Evolutionary conservation across 2,329 filamentous ascomycete genomes (phyloP), one percentile per base, ranked within the genome.

Genomic region (Ceratocystis smalleyi): DNA sequence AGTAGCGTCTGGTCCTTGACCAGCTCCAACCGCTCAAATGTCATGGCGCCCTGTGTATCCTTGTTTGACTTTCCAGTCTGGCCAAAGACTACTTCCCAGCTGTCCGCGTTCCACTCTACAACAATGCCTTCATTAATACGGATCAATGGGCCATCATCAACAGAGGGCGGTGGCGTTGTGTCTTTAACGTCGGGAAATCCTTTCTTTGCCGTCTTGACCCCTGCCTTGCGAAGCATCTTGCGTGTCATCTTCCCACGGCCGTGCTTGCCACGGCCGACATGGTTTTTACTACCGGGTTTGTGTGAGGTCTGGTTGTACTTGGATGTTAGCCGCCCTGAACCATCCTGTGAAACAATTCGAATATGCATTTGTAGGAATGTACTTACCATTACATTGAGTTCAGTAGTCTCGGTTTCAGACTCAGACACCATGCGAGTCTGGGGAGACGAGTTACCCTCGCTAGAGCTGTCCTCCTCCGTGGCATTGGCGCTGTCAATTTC

Each of bases 81-180:
- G n/a, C 73, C 74, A 71, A 96, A 97, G 24, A 96, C 77, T 17
- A 77, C 77, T 19, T 92, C 84, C 72, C 83, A 87, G 5, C 84
- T 85, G 6, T 86, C 79, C 6, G 83, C 77, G 54, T 78, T 82
- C 91, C 92, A 99, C 69, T 97, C 91, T 10, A 96, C 81, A 5
- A 97, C 78, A 59, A 99, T 84, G 27, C 83, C 89, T 73, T 99
- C 94, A 61, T 88, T 87, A 30, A 92, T 81, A 43, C 88, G 83
- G 68, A 97, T 81, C 49, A 95, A 76, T 0, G 87, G 83, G 2
- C 82, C 83, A 17, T 81, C 78, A 68, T 77, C 75, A 8, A 74
- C 72, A 32, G 75, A 71, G 30, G 74, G 74, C 6, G 74, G 73
- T 22, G 64, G 74, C 12, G 64, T 74, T 64, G 71, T 72, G 5